These are phyloP conservation scores for Epichloe aotearoae DNA, from an alignment of 2,329 filamentous ascomycete genomes.

Conservation along the genomic window DNA sequence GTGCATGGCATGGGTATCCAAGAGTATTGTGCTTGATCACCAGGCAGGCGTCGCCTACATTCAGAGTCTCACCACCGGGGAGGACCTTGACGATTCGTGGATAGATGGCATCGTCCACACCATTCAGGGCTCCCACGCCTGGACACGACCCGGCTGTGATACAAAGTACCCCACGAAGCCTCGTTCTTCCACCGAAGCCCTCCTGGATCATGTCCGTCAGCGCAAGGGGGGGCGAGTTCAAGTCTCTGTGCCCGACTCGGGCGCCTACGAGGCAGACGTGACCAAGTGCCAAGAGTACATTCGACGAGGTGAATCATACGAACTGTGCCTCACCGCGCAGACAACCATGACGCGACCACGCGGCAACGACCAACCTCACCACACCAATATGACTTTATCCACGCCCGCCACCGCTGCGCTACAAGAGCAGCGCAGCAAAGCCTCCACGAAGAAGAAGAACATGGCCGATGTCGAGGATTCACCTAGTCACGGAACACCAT, in stretches of 20 bases:
- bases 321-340: slow-evolving; percentile 70
- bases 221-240: slow-evolving; percentile 8
- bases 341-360: slow-evolving; percentile 43
- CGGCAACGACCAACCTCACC: slow-evolving; percentile 25
- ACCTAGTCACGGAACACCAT: slow-evolving; percentile 28
- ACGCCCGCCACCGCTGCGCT: neutral
- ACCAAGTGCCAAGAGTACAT: slow-evolving; percentile 56
- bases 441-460: neutral
- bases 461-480: neutral
- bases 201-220: slow-evolving; percentile 8
- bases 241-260: slow-evolving; percentile 27
- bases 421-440: neutral
- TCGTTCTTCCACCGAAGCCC: slow-evolving; percentile 8
- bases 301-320: slow-evolving; percentile 68
- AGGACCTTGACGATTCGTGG: slow-evolving; percentile 18
- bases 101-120: slow-evolving; percentile 15
- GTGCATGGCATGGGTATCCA: slow-evolving; percentile 62
- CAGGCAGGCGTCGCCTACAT: slow-evolving; percentile 45
- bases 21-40: slow-evolving; percentile 69
- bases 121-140: slow-evolving; percentile 21
- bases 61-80: slow-evolving; percentile 31
- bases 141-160: slow-evolving; percentile 13
- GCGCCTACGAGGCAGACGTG: slow-evolving; percentile 54
- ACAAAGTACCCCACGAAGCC: slow-evolving; percentile 4
- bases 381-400: slow-evolving; percentile 3